Evolutionary conservation across 129 eudicot genomes (phyloP).

Genomic region (Pulicaria dysenterica): DNA sequence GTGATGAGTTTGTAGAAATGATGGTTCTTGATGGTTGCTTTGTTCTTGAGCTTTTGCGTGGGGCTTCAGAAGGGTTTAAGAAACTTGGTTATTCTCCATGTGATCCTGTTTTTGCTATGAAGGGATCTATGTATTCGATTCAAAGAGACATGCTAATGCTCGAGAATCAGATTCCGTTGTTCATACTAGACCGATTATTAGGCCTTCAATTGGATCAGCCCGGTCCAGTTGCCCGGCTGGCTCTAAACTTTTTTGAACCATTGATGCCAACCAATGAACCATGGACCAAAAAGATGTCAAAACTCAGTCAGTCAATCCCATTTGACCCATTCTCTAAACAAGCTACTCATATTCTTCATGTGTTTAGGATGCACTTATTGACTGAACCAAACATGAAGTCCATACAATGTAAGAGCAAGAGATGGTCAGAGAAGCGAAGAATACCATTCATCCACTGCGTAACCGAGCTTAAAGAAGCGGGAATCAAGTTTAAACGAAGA

Average conservation of each 20-base stretch:
- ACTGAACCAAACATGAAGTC: slow-evolving; percentile 53
- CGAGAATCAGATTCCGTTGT: slow-evolving; percentile 85
- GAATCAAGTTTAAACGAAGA: slow-evolving; percentile 61
- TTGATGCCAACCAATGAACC: slow-evolving; percentile 92
- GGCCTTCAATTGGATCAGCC: slow-evolving; percentile 63
- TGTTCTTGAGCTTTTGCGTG: slow-evolving; percentile 81
- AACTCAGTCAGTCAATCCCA: slow-evolving; percentile 31
- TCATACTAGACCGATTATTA: slow-evolving; percentile 59
- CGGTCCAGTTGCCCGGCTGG: slow-evolving; percentile 61
- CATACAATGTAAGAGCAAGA: slow-evolving; percentile 48
- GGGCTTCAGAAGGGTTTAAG: slow-evolving; percentile 62
- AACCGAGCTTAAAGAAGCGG: slow-evolving; percentile 66
- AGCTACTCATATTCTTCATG: slow-evolving; percentile 70
- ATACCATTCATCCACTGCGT: slow-evolving; percentile 79
- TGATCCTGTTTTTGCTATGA: slow-evolving; percentile 85
- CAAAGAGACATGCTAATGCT: slow-evolving; percentile 94
- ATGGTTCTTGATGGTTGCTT: slow-evolving; percentile 91
- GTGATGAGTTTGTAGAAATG: slow-evolving; percentile 82
- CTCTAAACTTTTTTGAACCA: slow-evolving; percentile 75
- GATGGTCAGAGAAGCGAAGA: slow-evolving; percentile 75
- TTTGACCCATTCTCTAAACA: slow-evolving; percentile 76
- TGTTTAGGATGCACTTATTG: slow-evolving; percentile 62
- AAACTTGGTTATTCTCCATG: slow-evolving; percentile 68
- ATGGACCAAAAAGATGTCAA: slow-evolving; percentile 44
- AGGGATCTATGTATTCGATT: slow-evolving; percentile 87